Base-by-base conservation (phyloP, 2,329 filamentous ascomycete species). In the Domatiomyces catenatus region DNA sequence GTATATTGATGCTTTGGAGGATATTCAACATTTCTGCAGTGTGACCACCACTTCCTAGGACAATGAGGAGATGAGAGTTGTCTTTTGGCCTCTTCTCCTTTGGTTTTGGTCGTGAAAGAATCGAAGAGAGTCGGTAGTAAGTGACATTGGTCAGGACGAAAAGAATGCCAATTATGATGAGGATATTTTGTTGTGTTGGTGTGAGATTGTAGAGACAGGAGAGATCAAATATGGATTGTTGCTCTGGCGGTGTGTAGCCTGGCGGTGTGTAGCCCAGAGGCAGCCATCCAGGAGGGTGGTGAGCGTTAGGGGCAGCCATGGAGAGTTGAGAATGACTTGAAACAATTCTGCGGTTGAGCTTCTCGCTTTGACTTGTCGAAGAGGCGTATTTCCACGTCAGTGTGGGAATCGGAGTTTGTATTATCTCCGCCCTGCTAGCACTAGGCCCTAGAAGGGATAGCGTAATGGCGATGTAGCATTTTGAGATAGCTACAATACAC, bases 21-120 rank as follows among this genome's bases (percentile, higher is more conserved):
- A 95, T 84, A 61, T 83, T 80, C 55, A 94, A 74, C 84, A 98
- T 94, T 67, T 98, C 92, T 46, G 87, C 82, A 0, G 92, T 95
- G 68, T 98, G 92, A 0, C 92, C 92, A 28, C 92, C 92, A 2
- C 86, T 93, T 48, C 92, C 92, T 20, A 96, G 82, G 22, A 96
- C 81, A 56, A 94, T 77, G 32, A 94, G 72, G 49, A 88, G 71
- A 65, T 89, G 22, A 70, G 69, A 3, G 32, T 19, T 22, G 61
- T 48, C 18, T 62, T 61, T 49, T 17, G 43, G 17, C 22, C 20
- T 12, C 26, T 50, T 50, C n/a, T 51, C 44, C 8, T 51, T 44
- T 5, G 45, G 10, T 8, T 51, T 48, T 2, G 47, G 47, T n/a
- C 28, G 50, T 3, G 47, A 49, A 12, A 55, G 53, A 15, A 55